Percentiles rank a stretch among this genome's conserved stretches.
Conservation (phyloP, 305 asterid species). For the Coffea humblotiana region DNA sequence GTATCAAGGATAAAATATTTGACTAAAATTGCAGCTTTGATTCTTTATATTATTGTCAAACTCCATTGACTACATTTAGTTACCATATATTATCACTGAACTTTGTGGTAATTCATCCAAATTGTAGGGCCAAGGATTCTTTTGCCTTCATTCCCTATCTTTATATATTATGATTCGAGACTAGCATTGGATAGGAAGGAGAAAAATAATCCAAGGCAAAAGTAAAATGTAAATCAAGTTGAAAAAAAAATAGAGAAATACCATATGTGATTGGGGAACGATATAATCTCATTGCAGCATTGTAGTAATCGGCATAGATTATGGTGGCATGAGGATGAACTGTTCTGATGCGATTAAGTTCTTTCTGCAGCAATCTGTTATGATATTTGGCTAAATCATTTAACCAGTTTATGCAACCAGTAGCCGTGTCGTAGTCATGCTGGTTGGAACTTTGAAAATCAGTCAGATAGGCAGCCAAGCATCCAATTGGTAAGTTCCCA, state of each 20-base stretch:
- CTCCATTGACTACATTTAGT: background rate
- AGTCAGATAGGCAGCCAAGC: constrained; percentile 17
- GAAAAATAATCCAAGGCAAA: background rate
- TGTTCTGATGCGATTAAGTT: constrained; percentile 20
- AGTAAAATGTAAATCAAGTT: background rate
- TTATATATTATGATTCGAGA: background rate
- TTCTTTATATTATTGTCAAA: background rate
- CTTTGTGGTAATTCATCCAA: background rate
- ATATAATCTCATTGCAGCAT: constrained; percentile 23
- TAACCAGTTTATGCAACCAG: constrained; percentile 35
- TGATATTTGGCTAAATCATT: constrained; percentile 27
- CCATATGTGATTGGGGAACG: constrained; percentile 27
- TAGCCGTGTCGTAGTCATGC: constrained; percentile 8
- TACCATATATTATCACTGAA: background rate
- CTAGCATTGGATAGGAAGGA: background rate
- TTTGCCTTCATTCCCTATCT: background rate
- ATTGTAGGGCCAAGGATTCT: no score
- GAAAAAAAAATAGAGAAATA: background rate
- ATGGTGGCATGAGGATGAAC: constrained; percentile 33
- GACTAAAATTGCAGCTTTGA: background rate
- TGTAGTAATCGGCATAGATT: constrained; percentile 37
- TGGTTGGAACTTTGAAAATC: constrained; percentile 6
- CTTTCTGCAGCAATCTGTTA: constrained; percentile 27
- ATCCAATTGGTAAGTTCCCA: constrained; percentile 30
- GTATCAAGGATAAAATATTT: no score